Evolutionary conservation across 345 rosid species (phyloP), one percentile per base, ranked within the genome.

Genomic region (Heritiera littoralis): DNA sequence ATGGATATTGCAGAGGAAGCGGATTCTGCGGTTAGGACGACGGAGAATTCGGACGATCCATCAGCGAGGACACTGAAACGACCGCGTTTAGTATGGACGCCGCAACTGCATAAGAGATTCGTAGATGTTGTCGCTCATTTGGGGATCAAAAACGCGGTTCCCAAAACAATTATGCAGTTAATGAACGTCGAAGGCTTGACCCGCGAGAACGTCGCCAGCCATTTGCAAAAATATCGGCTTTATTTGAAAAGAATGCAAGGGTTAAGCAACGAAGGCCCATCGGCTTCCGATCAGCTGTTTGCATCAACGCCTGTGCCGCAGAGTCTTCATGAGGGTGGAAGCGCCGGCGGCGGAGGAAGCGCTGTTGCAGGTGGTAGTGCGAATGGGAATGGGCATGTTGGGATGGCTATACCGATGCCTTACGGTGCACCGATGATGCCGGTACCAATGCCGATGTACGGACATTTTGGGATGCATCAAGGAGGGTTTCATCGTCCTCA

Each of bases 161-260:
- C 99, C 18, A 97, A 97, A 88, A 94, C 98, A 54, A 94, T 97
- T 78, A 97, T 97, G 99, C 99, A 94, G 88, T 69, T 94, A 82
- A 97, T 97, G 99, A 97, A 97, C 78, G 99, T 97, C 0, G 98
- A 94, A 71, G 99, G 99, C 4, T 38, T 97, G 80, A 97, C 97
- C 20, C 88, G 98, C 9, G 98, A 97, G 76, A 97, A 94, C 86
- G 99, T 97, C 1, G 99, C 99, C 1, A 93, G 96, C 74, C 98
- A 97, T 80, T 79, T 97, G 71, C 99, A 97, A 64, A 97, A 97
- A 81, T 97, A 97, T 77, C 85, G 99, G 32, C 90, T 97, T 5
- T 97, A 94, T 78, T 83, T 94, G 76, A 97, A 90, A 77, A 77
- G 99, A 86, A 97, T 93, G 98, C 97, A 94, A 60, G 97, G 99